Evolutionary conservation across 192 early-diverging fungal species (phyloP), one percentile per base, ranked within the genome.

Genomic region (Kappamyces sp.): DNA sequence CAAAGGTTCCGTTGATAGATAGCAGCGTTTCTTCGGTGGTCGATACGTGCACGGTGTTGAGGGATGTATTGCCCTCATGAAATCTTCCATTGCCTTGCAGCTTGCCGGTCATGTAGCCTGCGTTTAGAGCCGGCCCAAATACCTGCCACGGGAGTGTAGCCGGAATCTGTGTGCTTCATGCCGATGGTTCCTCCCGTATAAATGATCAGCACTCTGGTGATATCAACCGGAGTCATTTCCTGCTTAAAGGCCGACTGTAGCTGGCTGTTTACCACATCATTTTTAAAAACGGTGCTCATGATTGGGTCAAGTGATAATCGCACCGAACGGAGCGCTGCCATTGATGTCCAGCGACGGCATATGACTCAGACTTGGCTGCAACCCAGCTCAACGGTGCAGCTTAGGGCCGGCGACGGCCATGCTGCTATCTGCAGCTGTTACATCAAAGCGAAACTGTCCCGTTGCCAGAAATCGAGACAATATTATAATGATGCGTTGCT

Each of bases 161-260:
- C 74, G 32, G 69, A 58, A 39, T 46, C 52, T 22, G 50, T 52
- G 9, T 54, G 50, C 52, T 75, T 75, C 91, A 94, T 95, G 14
- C 91, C 90, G 63, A 93, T 91, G 0, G 90, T 94, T 11, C 93
- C 95, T 59, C 96, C 96, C 2, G 94, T 97, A 73, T 97, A 99
- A 35, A 95, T 87, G 7, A 96, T 66, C 29, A 97, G 71, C 1
- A 95, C 90, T 36, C 85, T 32, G 37, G 55, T 58, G 32, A 6
- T 32, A 30, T 58, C 33, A n/a, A 38, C 42, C 34, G 55, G 14
- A 0, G 47, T 34, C 31, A 58, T 58, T 7, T 42, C 14, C 42
- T 43, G 42, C 14, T 43, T 9, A 43, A 9, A 43, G 42, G 42
- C 42, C 14, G 42, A 43, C 42, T 43, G 9, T 6, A 55, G 36